Percentiles rank a stretch among this genome's conserved stretches.
These are phyloP conservation scores for Tulasnella sp. DNA, from an alignment of 768 basidiomycete genomes.

Conservation along the genomic window DNA sequence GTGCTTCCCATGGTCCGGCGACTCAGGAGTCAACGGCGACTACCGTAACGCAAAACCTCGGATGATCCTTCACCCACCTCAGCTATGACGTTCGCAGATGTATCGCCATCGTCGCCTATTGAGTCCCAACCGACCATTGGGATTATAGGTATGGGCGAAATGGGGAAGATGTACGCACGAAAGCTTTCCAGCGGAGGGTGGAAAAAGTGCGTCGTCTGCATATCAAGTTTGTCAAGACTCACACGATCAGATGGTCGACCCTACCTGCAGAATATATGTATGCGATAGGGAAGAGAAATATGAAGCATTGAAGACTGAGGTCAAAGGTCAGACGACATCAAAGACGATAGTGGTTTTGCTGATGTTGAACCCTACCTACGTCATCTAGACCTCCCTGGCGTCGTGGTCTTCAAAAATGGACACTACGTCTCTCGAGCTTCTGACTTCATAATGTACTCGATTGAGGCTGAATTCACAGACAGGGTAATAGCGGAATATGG, in stretches of 20 bases:
- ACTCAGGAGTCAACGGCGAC: too few relatives aligned
- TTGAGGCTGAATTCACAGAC: constrained; percentile 82
- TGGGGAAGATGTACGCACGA: constrained; percentile 90
- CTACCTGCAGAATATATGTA: constrained; percentile 60
- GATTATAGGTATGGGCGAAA: constrained; percentile 93
- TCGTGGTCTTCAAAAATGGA: constrained; percentile 63
- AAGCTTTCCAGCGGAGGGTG: constrained; percentile 69
- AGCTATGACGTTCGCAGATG: constrained; percentile 22
- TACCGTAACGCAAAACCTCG: too few relatives aligned
- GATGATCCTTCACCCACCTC: too few relatives aligned
- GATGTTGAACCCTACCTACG: too few relatives aligned
- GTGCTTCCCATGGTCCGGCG: too few relatives aligned
- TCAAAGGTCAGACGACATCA: constrained; percentile 37
- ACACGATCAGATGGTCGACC: neutral
- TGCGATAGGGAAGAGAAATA: constrained; percentile 73
- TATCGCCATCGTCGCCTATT: constrained; percentile 27
- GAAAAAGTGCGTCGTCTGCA: constrained; percentile 46
- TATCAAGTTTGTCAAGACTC: neutral
- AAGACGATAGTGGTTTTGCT: neutral
- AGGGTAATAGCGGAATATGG: constrained; percentile 78
- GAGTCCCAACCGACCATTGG: constrained; percentile 67
- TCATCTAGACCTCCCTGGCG: constrained; percentile 39
- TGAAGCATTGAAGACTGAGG: constrained; percentile 46
- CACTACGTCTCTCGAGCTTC: constrained; percentile 79
- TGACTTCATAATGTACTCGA: constrained; percentile 90